These are phyloP conservation scores for Persicaria maculosa DNA, from an alignment of 148 eudicot genomes.

Conservation along the genomic window DNA sequence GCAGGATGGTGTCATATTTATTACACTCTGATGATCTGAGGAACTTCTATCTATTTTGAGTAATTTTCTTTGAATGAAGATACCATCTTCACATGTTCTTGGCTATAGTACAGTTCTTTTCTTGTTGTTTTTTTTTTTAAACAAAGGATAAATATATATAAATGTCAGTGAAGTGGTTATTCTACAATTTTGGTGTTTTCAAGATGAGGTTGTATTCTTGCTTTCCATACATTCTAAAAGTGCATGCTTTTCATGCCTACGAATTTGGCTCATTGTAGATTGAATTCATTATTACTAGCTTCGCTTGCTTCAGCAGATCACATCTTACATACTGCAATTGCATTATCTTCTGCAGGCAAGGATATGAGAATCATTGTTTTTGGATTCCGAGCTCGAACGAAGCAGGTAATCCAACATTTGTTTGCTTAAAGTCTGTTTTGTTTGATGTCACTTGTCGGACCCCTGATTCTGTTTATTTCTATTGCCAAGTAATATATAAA, in stretches of 20 bases:
- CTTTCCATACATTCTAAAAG: neutral
- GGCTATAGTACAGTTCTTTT: neutral
- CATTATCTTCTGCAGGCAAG: slow-evolving; percentile 55
- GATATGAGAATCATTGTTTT: slow-evolving; percentile 92
- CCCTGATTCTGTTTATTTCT: neutral
- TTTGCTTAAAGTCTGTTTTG: neutral
- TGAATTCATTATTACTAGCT: neutral
- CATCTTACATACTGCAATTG: neutral
- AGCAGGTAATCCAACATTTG: slow-evolving; percentile 48
- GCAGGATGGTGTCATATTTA: neutral
- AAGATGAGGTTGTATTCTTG: neutral
- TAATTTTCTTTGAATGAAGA: neutral
- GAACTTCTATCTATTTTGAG: neutral
- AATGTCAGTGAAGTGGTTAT: neutral
- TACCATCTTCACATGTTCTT: neutral
- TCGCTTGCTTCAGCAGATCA: neutral
- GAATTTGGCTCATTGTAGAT: neutral
- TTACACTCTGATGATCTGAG: neutral
- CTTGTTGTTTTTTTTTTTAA: too few species aligned
- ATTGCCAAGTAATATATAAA: neutral
- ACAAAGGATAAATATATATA: too few species aligned
- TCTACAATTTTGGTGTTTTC: neutral
- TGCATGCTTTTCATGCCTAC: neutral
- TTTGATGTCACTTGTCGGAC: neutral
- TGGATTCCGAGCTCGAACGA: slow-evolving; percentile 84